phyloP scores from a whole-genome alignment of 192 early-diverging fungal species.

The Entomortierella lignicola region DNA sequence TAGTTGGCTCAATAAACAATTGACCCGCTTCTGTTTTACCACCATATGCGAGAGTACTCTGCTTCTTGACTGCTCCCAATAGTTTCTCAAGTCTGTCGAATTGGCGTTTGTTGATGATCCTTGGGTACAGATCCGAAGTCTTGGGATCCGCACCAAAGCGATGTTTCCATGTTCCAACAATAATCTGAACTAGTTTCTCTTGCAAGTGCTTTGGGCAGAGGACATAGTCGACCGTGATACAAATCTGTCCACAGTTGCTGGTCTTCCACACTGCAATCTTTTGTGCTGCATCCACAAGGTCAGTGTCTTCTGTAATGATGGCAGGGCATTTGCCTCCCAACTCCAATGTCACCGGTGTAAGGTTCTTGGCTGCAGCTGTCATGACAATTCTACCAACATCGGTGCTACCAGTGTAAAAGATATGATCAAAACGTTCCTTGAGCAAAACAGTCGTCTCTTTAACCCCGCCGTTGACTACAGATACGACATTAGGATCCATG shows the following conservation, averaged over 20 bases:
- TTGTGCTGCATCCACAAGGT: slow-evolving; percentile 73
- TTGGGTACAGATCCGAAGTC: slow-evolving; percentile 42
- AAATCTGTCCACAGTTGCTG: slow-evolving; percentile 87
- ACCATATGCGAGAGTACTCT: slow-evolving; percentile 58
- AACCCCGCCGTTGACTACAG: slow-evolving; percentile 66
- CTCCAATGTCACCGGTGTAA: slow-evolving; percentile 73
- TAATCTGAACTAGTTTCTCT: slow-evolving; percentile 57
- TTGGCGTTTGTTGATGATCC: slow-evolving; percentile 65
- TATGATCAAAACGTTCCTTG: slow-evolving; percentile 68
- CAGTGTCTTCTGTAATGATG: slow-evolving; percentile 72
- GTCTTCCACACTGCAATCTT: slow-evolving; percentile 87
- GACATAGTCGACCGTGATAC: slow-evolving; percentile 77
- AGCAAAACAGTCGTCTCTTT: slow-evolving; percentile 68
- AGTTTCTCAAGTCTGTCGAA: slow-evolving; percentile 59
- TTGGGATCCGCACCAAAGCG: slow-evolving; percentile 56
- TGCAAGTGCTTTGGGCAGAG: slow-evolving; percentile 62
- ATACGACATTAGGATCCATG: slow-evolving; percentile 61
- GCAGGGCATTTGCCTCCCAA: slow-evolving; percentile 81
- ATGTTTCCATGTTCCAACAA: slow-evolving; percentile 51
- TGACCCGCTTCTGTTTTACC: slow-evolving; percentile 44
- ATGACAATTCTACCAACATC: slow-evolving; percentile 69
- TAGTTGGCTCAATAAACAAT: slow-evolving; percentile 67
- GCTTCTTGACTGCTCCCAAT: slow-evolving; percentile 53
- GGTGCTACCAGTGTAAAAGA: slow-evolving; percentile 75
- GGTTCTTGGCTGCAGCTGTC: slow-evolving; percentile 68